Evolutionary conservation across 345 rosid genomes (phyloP), one percentile per base, ranked within the genome.

Genomic region (Psidium guajava): DNA sequence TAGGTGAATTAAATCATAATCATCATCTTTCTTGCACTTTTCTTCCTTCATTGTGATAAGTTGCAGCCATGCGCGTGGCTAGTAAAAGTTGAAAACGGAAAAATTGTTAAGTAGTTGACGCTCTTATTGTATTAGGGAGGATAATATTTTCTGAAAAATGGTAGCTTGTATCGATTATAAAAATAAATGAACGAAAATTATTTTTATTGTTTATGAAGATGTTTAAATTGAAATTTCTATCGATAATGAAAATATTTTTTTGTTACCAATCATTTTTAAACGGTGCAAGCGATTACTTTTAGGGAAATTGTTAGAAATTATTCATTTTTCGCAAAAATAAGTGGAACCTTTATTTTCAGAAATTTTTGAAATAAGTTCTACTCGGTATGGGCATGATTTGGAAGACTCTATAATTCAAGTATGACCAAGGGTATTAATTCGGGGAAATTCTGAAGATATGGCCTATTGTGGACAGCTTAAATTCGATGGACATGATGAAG

Each of bases 91-190:
- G 32, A 64, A 64, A 8, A 64, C 0, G 24, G 11, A 3, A 36
- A 36, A 36, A 2, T 69, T 20, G 9, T 3, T 4, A 18, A 69
- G 80, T 9, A 36, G 18, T 36, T 1, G 8, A 28, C 21, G 75
- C 11, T 64, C 22, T 3, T 0, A 3, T 9, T 36, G 6, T 69
- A 8, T 69, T 2, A 5, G 1, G 20, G 21, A 36, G 24, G 18
- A 9, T 18, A 8, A 36, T 8, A 18, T 64, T 64, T 1, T 9
- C 5, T 54, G 0, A 21, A 8, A 64, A 69, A 69, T 16, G 21
- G 36, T 8, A 0, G 0, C 3, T 16, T 18, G 11, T 8, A 2
- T 40, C 13, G 0, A 0, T 36, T 5, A 6, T 69, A 69, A 9
- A 64, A 32, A 69, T 36, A 6, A 42, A 69, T 36, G 13, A 9